phyloP scores from a whole-genome alignment of 306 rosid genomes.

The Prunus campanulata region DNA sequence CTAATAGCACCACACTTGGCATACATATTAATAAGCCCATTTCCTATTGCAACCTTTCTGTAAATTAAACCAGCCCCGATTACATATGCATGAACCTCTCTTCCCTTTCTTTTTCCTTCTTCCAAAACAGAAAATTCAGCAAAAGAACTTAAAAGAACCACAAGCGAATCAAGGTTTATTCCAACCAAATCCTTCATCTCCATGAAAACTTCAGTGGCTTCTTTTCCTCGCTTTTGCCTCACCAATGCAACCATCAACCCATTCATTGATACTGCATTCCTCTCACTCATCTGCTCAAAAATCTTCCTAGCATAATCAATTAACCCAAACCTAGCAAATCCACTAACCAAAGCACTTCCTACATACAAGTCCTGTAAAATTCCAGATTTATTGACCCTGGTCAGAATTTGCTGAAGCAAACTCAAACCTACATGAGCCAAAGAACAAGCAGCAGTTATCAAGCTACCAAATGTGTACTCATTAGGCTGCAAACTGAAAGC shows the following conservation, averaged over 20 bases:
- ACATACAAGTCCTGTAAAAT: slow-evolving; percentile 61
- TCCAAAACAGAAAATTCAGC: slow-evolving; percentile 54
- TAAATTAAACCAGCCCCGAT: slow-evolving; percentile 39
- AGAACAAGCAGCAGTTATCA: slow-evolving; percentile 58
- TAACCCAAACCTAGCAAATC: slow-evolving; percentile 66
- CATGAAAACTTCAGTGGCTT: slow-evolving; percentile 64
- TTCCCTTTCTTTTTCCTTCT: slow-evolving; percentile 70
- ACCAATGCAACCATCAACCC: slow-evolving; percentile 89
- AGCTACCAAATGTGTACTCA: slow-evolving; percentile 80
- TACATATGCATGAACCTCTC: slow-evolving; percentile 70
- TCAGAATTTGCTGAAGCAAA: slow-evolving; percentile 66
- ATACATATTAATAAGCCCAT: slow-evolving; percentile 81
- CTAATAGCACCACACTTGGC: slow-evolving; percentile 61
- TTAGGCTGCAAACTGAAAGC: slow-evolving; percentile 49
- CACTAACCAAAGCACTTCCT: slow-evolving; percentile 86
- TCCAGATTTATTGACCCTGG: slow-evolving; percentile 62
- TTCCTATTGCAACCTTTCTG: slow-evolving; percentile 51
- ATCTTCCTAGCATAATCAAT: slow-evolving; percentile 51
- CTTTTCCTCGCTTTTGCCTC: slow-evolving; percentile 77
- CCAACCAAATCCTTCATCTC: slow-evolving; percentile 58
- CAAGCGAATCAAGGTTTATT: slow-evolving; percentile 60
- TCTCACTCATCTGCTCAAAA: slow-evolving; percentile 60
- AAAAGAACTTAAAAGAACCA: slow-evolving; percentile 65
- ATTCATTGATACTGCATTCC: slow-evolving; percentile 78
- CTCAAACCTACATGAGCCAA: slow-evolving; percentile 41